Evolutionary conservation across 148 eudicot genomes (phyloP).

Genomic region (Rheum nobile): DNA sequence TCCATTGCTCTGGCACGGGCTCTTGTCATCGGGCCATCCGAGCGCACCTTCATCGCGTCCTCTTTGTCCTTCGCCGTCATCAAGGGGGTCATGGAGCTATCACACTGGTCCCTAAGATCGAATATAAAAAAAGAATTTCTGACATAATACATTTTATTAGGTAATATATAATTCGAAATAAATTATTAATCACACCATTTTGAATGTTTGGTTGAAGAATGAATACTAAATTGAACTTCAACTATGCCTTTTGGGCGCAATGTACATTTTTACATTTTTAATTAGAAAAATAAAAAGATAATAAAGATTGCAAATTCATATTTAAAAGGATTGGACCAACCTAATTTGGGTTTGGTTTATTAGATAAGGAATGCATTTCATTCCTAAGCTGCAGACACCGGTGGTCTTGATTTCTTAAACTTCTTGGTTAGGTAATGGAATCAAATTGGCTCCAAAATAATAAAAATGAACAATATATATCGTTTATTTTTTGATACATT

Average conservation of each 20-base stretch:
- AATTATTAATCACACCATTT: not conserved
- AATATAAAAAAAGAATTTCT: not conserved
- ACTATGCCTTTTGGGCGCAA: not conserved
- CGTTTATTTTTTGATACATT: not conserved
- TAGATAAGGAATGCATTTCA: conserved; percentile 1
- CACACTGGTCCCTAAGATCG: too few relatives aligned
- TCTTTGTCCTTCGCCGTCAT: too few relatives aligned
- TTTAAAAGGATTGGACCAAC: not conserved
- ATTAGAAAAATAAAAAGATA: too few relatives aligned
- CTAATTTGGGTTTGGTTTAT: not conserved
- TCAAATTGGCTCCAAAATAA: not conserved
- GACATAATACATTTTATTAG: not conserved
- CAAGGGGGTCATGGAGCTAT: too few relatives aligned
- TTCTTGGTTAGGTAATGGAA: conserved; percentile 2
- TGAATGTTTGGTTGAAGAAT: not conserved
- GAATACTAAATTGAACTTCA: not conserved
- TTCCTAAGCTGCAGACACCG: not conserved
- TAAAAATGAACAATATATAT: not conserved
- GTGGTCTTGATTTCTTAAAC: not conserved
- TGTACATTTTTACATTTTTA: too few relatives aligned
- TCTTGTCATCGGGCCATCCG: too few relatives aligned
- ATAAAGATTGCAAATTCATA: too few relatives aligned
- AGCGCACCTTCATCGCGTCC: too few relatives aligned
- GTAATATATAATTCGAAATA: not conserved
- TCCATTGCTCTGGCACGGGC: too few relatives aligned